Evolutionary conservation across 2,329 filamentous ascomycete genomes (phyloP).

Genomic region (Aspergillus sp.): DNA sequence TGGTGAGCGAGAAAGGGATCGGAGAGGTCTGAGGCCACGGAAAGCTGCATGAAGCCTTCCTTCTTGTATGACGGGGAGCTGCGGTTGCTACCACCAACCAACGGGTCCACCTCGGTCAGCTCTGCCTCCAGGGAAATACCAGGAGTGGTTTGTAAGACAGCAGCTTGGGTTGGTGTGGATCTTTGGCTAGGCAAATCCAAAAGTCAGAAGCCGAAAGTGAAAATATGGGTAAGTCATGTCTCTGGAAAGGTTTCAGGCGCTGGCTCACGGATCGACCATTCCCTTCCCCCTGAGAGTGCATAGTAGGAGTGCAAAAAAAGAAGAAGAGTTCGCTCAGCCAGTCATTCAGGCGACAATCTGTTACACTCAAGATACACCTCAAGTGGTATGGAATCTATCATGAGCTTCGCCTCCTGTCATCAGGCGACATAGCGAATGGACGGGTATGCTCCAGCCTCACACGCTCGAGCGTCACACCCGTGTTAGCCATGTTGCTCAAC

Average conservation of each 20-base stretch:
- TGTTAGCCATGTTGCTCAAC: constrained; percentile 10
- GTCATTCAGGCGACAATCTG: not conserved
- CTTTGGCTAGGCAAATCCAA: constrained; percentile 2
- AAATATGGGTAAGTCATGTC: not conserved
- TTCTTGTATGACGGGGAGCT: constrained; percentile 29
- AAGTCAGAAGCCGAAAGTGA: not conserved
- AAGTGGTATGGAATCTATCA: constrained; percentile 7
- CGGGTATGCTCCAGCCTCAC: constrained; percentile 14
- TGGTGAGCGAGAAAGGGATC: constrained; percentile 25
- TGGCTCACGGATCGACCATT: not conserved
- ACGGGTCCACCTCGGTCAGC: constrained; percentile 21
- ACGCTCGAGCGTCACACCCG: constrained; percentile 17
- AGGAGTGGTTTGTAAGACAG: constrained; percentile 12
- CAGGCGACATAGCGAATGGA: constrained; percentile 16
- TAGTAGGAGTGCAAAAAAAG: too few relatives aligned
- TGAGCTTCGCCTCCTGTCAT: constrained; percentile 8
- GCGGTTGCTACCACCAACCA: constrained; percentile 24
- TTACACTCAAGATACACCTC: constrained; percentile 4
- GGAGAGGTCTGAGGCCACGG: constrained; percentile 35
- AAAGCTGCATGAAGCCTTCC: constrained; percentile 28
- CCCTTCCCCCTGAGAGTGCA: not conserved
- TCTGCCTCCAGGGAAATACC: constrained; percentile 12
- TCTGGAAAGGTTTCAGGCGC: constrained; percentile 4
- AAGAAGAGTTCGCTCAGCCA: not conserved
- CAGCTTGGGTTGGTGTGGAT: constrained; percentile 11